Evolutionary conservation across 2,329 filamentous ascomycete species (phyloP).

Genomic region (Diaporthe longicolla): DNA sequence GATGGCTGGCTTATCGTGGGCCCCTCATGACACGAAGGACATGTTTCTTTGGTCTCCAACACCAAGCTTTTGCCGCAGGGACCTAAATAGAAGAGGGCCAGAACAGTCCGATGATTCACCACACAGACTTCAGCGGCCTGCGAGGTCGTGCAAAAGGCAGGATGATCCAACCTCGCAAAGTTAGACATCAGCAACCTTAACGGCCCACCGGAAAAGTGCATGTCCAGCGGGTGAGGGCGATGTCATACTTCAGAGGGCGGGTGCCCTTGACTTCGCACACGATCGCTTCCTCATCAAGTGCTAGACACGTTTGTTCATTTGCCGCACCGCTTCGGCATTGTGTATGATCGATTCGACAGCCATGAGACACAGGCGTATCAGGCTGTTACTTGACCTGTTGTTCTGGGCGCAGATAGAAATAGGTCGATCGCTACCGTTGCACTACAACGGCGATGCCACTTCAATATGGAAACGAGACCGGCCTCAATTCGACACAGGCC

Average conservation of each 20-base stretch:
- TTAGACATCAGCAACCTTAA: conserved; percentile 4
- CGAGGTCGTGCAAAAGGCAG: not conserved
- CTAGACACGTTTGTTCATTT: too few species aligned
- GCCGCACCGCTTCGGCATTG: not conserved
- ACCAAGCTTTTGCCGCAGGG: not conserved
- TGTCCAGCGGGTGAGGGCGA: not conserved
- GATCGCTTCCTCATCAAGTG: not conserved
- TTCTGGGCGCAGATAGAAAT: conserved; percentile 6
- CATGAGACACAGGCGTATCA: conserved; percentile 2
- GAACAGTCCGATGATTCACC: conserved; percentile 1
- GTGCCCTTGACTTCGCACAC: not conserved
- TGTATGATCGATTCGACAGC: not conserved
- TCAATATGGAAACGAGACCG: not conserved
- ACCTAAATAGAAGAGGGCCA: not conserved
- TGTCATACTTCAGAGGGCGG: not conserved
- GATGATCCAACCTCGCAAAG: not conserved
- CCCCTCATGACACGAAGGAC: not conserved
- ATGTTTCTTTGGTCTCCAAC: not conserved
- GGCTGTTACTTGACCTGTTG: not conserved
- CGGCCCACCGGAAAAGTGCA: not conserved
- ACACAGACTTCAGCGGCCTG: too few species aligned
- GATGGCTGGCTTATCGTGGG: not conserved
- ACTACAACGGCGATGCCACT: not conserved
- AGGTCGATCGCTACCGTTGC: not conserved
- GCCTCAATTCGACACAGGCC: conserved; percentile 61